A percentile compares a stretch with the other conserved stretches of the same genome.
Evolutionary conservation across 495 filamentous ascomycete species (phyloP).

Genomic region (Podospora pseudopauciseta): DNA sequence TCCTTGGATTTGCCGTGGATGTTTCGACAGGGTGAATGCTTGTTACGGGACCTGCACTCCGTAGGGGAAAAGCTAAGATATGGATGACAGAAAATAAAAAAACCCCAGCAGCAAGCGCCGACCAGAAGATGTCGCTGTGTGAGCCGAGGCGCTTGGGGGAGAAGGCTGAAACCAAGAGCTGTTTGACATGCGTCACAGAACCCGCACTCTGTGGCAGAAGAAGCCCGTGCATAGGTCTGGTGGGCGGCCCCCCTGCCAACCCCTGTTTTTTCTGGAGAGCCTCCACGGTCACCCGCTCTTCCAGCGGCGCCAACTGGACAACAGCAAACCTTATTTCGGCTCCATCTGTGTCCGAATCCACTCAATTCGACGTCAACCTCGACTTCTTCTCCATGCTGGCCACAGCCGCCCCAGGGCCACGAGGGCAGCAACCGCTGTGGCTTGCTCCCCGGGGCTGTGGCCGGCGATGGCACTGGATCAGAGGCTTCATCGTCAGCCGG

Average conservation of each 20-base stretch:
- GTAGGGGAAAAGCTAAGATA: neutral
- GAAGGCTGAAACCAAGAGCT: conserved; percentile 27
- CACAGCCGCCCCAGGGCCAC: conserved; percentile 10
- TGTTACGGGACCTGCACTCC: conserved; percentile 2
- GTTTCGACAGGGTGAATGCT: neutral
- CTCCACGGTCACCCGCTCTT: conserved; percentile 1
- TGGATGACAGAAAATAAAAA: neutral
- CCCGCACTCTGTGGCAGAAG: conserved; percentile 18
- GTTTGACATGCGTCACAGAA: conserved; percentile 33
- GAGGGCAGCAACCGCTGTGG: conserved; percentile 11
- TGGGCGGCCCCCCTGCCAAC: conserved; percentile 3
- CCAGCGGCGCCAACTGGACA: conserved; percentile 15
- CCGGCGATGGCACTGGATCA: conserved; percentile 13
- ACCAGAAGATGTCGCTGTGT: neutral
- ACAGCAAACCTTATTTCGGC: conserved; percentile 34
- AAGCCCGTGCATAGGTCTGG: conserved; percentile 13
- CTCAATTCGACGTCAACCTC: neutral
- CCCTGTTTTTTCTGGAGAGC: conserved; percentile 10
- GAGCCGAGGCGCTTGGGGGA: conserved; percentile 18
- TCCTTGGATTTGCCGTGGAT: neutral
- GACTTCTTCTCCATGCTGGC: neutral
- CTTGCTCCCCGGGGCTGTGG: neutral
- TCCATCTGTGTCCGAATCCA: conserved; percentile 25
- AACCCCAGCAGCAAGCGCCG: conserved; percentile 3
- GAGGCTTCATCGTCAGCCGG: neutral